Conservation (phyloP, 2,329 filamentous ascomycete genomes). For the Alternaria sp. region DNA sequence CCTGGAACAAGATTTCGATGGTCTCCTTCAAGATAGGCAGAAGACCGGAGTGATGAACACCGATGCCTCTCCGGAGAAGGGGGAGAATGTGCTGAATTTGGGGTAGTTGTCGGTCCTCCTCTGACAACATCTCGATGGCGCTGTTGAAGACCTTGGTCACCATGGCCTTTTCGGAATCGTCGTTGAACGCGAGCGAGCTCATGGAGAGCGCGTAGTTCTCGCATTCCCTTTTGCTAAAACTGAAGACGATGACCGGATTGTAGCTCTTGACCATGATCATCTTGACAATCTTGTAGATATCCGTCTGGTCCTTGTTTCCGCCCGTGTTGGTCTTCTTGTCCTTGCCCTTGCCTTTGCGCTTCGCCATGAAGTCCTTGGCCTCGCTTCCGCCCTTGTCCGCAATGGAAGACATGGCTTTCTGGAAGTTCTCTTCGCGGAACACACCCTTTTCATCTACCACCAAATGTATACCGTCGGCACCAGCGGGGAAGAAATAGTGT, state of each 20-base stretch:
- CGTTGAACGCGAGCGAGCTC: slow-evolving; percentile 89
- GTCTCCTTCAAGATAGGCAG: slow-evolving; percentile 97
- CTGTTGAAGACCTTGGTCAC: slow-evolving; percentile 93
- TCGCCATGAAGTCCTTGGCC: slow-evolving; percentile 77
- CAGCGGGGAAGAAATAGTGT: slow-evolving; percentile 96
- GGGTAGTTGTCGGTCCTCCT: slow-evolving; percentile 85
- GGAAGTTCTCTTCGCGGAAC: slow-evolving; percentile 97
- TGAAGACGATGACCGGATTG: slow-evolving; percentile 99
- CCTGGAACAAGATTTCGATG: slow-evolving; percentile 98
- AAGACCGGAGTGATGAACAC: slow-evolving; percentile 94
- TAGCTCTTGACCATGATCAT: slow-evolving; percentile 99
- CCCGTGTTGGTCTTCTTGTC: slow-evolving; percentile 93
- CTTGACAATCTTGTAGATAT: slow-evolving; percentile 96
- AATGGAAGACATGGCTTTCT: slow-evolving; percentile 90
- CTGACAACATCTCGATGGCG: slow-evolving; percentile 89
- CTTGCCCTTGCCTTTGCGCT: slow-evolving; percentile 84
- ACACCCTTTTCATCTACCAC: slow-evolving; percentile 96
- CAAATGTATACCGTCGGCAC: slow-evolving; percentile 89
- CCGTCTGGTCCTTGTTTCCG: slow-evolving; percentile 67
- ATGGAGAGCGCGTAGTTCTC: slow-evolving; percentile 89
- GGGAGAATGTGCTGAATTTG: slow-evolving; percentile 93
- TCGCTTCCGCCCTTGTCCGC: slow-evolving; percentile 87
- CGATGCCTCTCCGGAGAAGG: slow-evolving; percentile 87
- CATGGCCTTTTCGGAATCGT: slow-evolving; percentile 93
- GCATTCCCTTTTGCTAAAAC: slow-evolving; percentile 97